Percentiles rank a stretch among this genome's conserved stretches.
Conservation (phyloP, 352 stramenopile species). For the Pythium aphanidermatum region DNA sequence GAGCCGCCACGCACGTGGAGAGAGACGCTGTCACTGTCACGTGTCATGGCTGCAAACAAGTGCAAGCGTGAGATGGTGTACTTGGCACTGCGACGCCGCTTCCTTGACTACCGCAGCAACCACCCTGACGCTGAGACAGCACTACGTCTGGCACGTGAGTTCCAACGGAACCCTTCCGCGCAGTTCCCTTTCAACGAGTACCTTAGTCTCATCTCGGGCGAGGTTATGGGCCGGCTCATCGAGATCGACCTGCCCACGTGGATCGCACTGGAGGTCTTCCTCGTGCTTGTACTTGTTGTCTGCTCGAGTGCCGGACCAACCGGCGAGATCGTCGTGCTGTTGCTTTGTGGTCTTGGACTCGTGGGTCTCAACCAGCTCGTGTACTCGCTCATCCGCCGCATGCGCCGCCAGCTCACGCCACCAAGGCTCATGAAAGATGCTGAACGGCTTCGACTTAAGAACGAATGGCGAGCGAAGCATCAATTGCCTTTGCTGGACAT, state of each 20-base stretch:
- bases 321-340: conserved; percentile 38
- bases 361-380: conserved; percentile 46
- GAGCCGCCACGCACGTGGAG: conserved; percentile 35
- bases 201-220: conserved; percentile 65
- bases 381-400: conserved; percentile 38
- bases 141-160: conserved; percentile 44
- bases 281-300: conserved; percentile 37
- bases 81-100: conserved; percentile 49
- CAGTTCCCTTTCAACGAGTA: conserved; percentile 78
- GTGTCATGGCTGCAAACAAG: conserved; percentile 28
- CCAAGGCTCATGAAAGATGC: conserved; percentile 48
- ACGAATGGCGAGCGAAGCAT: conserved; percentile 44
- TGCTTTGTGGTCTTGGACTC: conserved; percentile 30
- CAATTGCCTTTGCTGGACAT: conserved; percentile 23
- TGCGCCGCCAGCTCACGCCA: conserved; percentile 43
- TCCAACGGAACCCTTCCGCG: conserved; percentile 45
- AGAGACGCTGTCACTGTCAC: conserved; percentile 4
- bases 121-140: conserved; percentile 44
- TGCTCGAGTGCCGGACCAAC: conserved; percentile 32
- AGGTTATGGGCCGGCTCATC: conserved; percentile 66
- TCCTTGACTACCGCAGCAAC: conserved; percentile 68
- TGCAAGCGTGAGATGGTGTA: conserved; percentile 58
- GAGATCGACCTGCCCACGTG: conserved; percentile 69
- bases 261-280: conserved; percentile 37
- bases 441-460: conserved; percentile 49